Conservation (phyloP, 305 asterid genomes). For the Solanum hybrid region DNA sequence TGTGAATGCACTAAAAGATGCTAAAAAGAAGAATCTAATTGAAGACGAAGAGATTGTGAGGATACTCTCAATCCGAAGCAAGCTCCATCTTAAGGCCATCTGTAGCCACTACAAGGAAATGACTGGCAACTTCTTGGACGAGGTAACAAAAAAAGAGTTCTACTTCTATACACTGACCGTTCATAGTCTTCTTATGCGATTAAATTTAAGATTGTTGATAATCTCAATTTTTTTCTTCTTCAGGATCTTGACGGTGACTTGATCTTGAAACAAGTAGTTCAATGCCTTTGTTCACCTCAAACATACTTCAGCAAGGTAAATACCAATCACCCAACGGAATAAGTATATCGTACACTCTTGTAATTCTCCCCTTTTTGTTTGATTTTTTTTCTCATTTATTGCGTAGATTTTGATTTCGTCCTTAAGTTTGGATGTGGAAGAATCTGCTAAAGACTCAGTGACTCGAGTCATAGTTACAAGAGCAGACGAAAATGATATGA, state of each 20-base stretch:
- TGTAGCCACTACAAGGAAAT: slow-evolving; percentile 58
- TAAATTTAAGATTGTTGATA: not conserved
- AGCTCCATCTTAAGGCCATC: slow-evolving; percentile 45
- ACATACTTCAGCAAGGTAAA: slow-evolving; percentile 54
- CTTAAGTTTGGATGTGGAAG: slow-evolving; percentile 37
- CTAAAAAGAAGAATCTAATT: slow-evolving; percentile 5
- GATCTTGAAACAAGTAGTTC: slow-evolving; percentile 34
- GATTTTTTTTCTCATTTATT: not conserved
- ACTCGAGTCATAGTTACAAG: slow-evolving; percentile 61
- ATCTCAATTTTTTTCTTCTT: not conserved
- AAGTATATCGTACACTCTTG: not conserved
- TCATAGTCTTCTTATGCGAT: not conserved
- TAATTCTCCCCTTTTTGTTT: not conserved
- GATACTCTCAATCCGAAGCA: slow-evolving; percentile 67
- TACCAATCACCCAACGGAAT: not conserved
- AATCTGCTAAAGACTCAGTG: slow-evolving; percentile 40
- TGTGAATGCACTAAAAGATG: slow-evolving; percentile 25
- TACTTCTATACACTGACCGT: not conserved
- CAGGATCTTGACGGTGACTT: slow-evolving; percentile 44
- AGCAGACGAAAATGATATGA: slow-evolving; percentile 64
- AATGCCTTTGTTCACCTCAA: slow-evolving; percentile 58
- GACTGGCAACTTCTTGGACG: slow-evolving; percentile 40
- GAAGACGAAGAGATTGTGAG: slow-evolving; percentile 49
- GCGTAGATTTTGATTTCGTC: slow-evolving; percentile 43
- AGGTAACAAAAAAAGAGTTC: slow-evolving; percentile 16